These are phyloP conservation scores for Pochonia chlamydosporia DNA, from an alignment of 2,329 filamentous ascomycete genomes.

Conservation along the genomic window DNA sequence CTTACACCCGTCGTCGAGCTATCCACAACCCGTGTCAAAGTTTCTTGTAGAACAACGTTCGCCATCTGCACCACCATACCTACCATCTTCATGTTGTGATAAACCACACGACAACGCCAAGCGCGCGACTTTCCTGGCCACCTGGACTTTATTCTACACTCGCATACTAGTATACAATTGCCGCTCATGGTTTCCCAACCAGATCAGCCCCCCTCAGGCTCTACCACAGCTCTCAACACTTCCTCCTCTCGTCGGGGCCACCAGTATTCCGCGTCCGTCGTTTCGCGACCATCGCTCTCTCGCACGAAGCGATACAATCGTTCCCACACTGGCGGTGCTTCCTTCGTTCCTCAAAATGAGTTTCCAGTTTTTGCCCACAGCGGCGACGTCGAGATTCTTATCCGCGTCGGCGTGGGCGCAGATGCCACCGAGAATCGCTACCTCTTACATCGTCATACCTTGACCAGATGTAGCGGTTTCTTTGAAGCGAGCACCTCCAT, in stretches of 20 bases:
- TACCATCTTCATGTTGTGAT: neutral
- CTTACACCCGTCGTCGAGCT: neutral
- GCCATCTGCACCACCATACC: neutral
- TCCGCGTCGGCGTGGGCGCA: constrained; percentile 54
- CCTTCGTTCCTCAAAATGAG: constrained; percentile 73
- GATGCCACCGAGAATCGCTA: constrained; percentile 67
- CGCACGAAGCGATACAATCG: constrained; percentile 69
- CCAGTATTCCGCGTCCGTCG: constrained; percentile 38
- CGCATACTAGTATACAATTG: neutral
- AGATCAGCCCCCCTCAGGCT: constrained; percentile 30
- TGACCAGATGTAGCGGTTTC: constrained; percentile 87
- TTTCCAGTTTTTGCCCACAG: constrained; percentile 88
- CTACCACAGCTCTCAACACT: constrained; percentile 3
- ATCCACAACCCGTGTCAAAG: neutral
- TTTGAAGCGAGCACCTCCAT: constrained; percentile 82
- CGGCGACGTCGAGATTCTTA: constrained; percentile 86
- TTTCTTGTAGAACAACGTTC: neutral
- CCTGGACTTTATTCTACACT: neutral
- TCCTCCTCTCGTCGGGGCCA: constrained; percentile 2
- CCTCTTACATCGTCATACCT: constrained; percentile 77
- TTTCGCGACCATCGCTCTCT: constrained; percentile 55
- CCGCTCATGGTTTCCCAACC: constrained; percentile 58
- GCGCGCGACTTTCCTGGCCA: constrained; percentile 1
- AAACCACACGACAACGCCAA: neutral
- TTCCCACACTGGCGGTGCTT: constrained; percentile 69